Conservation (phyloP, 2,329 filamentous ascomycete species). For the Capronia epimyces region DNA sequence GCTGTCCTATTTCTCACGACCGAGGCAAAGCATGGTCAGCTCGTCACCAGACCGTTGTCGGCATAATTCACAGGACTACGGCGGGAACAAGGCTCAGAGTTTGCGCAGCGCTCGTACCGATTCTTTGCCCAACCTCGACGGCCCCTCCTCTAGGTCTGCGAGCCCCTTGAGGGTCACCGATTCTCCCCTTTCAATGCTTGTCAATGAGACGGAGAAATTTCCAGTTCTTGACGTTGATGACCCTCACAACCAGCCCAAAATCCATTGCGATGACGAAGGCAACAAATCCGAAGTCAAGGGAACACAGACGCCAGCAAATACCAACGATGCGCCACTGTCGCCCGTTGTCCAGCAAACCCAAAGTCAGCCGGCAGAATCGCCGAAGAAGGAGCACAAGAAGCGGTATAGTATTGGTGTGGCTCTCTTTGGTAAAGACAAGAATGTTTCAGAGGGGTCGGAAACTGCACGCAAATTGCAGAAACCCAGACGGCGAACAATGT, state of each 20-base stretch:
- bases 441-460: constrained; percentile 5
- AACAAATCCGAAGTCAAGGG: neutral
- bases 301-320: neutral
- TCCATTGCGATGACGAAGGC: constrained; percentile 14
- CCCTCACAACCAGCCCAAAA: constrained; percentile 24
- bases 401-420: constrained; percentile 17
- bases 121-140: constrained; percentile 17
- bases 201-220: constrained; percentile 14
- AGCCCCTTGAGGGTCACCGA: constrained; percentile 24
- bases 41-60: constrained; percentile 19
- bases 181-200: constrained; percentile 27
- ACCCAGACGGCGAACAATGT: constrained; percentile 16
- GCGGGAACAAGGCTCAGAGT: constrained; percentile 10
- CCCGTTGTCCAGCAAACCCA: neutral
- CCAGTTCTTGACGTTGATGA: constrained; percentile 20
- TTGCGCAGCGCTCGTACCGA: constrained; percentile 11
- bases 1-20: constrained; percentile 28
- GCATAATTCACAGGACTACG: constrained; percentile 12
- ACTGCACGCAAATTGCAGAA: constrained; percentile 16
- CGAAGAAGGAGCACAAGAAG: constrained; percentile 21
- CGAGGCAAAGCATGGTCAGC: constrained; percentile 25
- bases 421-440: constrained; percentile 19
- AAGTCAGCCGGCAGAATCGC: constrained; percentile 4
- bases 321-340: neutral
- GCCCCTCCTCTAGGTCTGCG: constrained; percentile 12